phyloP scores from a whole-genome alignment of 2,329 filamentous ascomycete genomes.

The Epicoccum nigrum region DNA sequence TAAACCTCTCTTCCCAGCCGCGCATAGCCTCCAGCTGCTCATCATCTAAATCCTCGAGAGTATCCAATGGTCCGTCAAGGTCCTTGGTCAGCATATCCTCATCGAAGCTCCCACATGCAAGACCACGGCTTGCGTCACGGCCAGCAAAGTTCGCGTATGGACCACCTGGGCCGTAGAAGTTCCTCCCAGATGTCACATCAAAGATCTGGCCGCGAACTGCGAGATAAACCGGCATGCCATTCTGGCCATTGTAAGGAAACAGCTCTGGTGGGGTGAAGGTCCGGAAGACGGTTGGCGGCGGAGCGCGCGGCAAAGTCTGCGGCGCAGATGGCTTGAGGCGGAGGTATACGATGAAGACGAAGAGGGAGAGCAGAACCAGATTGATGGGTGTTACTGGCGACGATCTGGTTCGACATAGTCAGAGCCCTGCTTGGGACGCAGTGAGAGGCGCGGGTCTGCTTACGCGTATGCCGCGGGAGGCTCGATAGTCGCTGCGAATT shows the following conservation, averaged over 20 bases:
- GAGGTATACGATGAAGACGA: conserved; percentile 63
- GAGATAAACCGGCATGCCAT: conserved; percentile 79
- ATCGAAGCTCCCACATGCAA: conserved; percentile 50
- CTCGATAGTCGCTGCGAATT: conserved; percentile 11
- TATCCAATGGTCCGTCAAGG: conserved; percentile 81
- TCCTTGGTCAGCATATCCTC: conserved; percentile 68
- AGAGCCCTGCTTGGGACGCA: conserved; percentile 16
- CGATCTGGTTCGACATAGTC: conserved; percentile 50
- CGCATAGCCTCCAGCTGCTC: conserved; percentile 83
- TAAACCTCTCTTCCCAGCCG: conserved; percentile 93
- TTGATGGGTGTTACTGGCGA: conserved; percentile 66
- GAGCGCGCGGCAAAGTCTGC: conserved; percentile 59
- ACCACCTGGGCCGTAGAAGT: conserved; percentile 95
- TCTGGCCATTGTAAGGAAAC: conserved; percentile 81
- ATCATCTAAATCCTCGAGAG: conserved; percentile 69
- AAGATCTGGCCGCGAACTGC: conserved; percentile 92
- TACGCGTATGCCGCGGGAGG: conserved; percentile 54
- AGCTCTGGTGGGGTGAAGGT: conserved; percentile 83
- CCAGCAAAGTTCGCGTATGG: conserved; percentile 97
- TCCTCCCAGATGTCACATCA: conserved; percentile 82
- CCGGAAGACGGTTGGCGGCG: conserved; percentile 80
- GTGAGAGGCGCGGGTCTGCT: conserved; percentile 23
- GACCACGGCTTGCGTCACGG: conserved; percentile 82
- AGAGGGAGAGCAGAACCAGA: conserved; percentile 64
- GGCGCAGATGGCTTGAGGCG: conserved; percentile 63